phyloP scores from a whole-genome alignment of 257 asterid species.

The Solanum ahanhuiri region DNA sequence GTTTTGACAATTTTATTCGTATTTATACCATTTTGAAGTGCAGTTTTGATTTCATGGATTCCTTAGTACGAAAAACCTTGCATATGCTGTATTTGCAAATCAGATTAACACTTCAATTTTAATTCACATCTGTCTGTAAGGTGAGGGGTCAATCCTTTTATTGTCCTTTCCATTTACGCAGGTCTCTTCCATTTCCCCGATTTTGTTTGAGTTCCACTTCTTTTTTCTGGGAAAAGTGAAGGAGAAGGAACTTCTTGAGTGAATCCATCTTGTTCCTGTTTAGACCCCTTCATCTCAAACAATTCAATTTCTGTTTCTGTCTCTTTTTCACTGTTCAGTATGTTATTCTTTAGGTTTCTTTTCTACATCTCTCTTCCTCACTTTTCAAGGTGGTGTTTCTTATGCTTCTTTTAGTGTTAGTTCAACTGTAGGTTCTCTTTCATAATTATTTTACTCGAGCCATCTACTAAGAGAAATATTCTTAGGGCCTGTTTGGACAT shows the following conservation, averaged over 20 bases:
- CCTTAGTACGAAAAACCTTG: background rate
- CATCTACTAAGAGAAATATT: background rate
- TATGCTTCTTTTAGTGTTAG: background rate
- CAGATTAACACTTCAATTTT: background rate
- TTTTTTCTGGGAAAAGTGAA: background rate
- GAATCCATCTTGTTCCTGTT: background rate
- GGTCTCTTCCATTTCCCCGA: background rate
- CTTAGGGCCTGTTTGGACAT: background rate
- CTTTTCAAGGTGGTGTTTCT: background rate
- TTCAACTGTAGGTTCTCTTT: background rate
- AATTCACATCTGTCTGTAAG: background rate
- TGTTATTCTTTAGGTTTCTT: background rate
- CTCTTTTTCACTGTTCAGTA: background rate
- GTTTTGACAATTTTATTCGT: background rate
- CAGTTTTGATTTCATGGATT: background rate
- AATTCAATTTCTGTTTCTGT: background rate
- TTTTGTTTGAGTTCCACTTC: background rate
- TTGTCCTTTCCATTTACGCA: background rate
- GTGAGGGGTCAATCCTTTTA: background rate
- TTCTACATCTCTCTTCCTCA: background rate
- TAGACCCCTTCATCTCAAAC: background rate
- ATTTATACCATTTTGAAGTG: background rate
- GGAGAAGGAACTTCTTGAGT: background rate
- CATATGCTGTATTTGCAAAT: background rate
- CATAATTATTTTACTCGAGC: background rate